phyloP scores from a whole-genome alignment of 1,284 basidiomycete genomes.

The Sanguinoderma infundibulare region DNA sequence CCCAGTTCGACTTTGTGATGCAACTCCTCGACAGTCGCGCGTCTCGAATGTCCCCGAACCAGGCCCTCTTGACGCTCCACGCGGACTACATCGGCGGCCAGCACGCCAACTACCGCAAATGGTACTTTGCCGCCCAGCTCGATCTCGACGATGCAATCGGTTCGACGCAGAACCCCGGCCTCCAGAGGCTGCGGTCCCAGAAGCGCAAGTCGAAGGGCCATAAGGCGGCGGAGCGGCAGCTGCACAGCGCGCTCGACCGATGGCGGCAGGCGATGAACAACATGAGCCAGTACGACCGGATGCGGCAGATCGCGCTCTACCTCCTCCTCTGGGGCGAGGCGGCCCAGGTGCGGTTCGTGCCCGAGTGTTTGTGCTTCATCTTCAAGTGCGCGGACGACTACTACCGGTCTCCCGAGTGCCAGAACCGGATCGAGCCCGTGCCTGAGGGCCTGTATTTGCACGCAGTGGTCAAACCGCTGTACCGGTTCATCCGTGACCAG shows the following conservation, averaged over 20 bases:
- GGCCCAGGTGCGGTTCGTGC: constrained; percentile 97
- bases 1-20: constrained; percentile 96
- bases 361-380: constrained; percentile 98
- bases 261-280: constrained; percentile 99
- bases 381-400: constrained; percentile 99
- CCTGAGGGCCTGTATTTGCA: constrained; percentile 95
- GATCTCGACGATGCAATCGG: constrained; percentile 99
- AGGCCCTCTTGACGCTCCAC: constrained; percentile 93
- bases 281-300: constrained; percentile 98
- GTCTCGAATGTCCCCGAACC: constrained; percentile 97
- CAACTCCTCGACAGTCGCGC: constrained; percentile 95
- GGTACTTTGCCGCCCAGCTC: constrained; percentile 99
- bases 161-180: constrained; percentile 88
- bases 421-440: constrained; percentile 91
- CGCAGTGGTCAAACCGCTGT: constrained; percentile 94
- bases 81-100: constrained; percentile 99
- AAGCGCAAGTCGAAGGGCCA: constrained; percentile 47
- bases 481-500: constrained; percentile 96
- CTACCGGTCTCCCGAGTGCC: constrained; percentile 99
- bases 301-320: constrained; percentile 96
- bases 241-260: constrained; percentile 86
- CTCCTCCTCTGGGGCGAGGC: constrained; percentile 99
- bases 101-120: constrained; percentile 96
- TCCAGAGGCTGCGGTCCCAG: constrained; percentile 74
- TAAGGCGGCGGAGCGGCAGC: constrained; percentile 85